A percentile compares a stretch with the other conserved stretches of the same genome.
phyloP scores from a whole-genome alignment of 2,329 filamentous ascomycete genomes.

The Aspergillus piperis region DNA sequence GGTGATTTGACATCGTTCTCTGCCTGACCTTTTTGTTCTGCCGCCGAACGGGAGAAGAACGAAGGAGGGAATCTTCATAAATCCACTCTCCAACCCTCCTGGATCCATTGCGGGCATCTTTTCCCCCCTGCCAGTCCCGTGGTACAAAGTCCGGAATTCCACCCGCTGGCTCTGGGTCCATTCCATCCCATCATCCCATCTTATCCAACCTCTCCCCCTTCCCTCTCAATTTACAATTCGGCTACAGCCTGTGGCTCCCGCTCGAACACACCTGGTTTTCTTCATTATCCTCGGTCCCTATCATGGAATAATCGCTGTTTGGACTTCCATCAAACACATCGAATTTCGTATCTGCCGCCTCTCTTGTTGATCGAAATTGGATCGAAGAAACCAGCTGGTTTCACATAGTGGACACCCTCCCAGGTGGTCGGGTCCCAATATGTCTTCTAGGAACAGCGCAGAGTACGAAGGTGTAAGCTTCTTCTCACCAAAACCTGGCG shows the following conservation, averaged over 20 bases:
- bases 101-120: slow-evolving; percentile 11
- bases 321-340: not conserved
- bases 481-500: not conserved
- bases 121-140: slow-evolving; percentile 4
- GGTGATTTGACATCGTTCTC: not conserved
- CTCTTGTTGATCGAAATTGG: slow-evolving; percentile 4
- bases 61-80: not conserved
- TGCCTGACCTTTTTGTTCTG: not conserved
- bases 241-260: slow-evolving; percentile 13
- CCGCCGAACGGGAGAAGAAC: not conserved
- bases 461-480: slow-evolving; percentile 46
- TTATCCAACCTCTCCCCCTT: slow-evolving; percentile 11
- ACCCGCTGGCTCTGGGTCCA: slow-evolving; percentile 11
- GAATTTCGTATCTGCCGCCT: slow-evolving; percentile 7
- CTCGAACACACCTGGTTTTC: slow-evolving; percentile 2
- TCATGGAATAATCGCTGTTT: slow-evolving; percentile 20
- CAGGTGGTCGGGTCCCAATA: slow-evolving; percentile 24
- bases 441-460: slow-evolving; percentile 42
- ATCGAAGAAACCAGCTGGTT: slow-evolving; percentile 11
- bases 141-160: slow-evolving; percentile 16
- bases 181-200: slow-evolving; percentile 6
- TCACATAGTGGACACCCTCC: slow-evolving; percentile 9
- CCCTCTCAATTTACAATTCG: slow-evolving; percentile 2
- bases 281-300: slow-evolving; percentile 14
- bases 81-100: not conserved